phyloP scores from a whole-genome alignment of 805 yeast genomes.

The Wickerhamiella musiphila region DNA sequence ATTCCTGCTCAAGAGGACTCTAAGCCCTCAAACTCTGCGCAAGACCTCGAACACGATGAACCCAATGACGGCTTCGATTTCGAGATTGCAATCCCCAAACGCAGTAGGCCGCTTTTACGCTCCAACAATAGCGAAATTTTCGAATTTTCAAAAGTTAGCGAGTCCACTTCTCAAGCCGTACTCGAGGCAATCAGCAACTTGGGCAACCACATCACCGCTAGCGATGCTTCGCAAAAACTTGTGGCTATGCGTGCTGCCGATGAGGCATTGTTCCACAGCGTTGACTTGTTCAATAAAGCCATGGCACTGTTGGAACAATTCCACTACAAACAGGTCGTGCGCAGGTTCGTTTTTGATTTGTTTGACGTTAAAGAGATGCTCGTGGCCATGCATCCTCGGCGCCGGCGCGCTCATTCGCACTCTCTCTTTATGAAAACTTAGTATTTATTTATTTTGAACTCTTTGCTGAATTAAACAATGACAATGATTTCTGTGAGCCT shows the following conservation, averaged over 20 bases:
- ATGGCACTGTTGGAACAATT: constrained; percentile 36
- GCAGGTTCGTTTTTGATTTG: constrained; percentile 50
- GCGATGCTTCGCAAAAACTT: constrained; percentile 41
- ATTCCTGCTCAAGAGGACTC: not conserved
- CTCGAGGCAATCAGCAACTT: constrained; percentile 30
- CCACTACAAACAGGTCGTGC: constrained; percentile 41
- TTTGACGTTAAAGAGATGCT: constrained; percentile 26
- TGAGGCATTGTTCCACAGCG: constrained; percentile 37
- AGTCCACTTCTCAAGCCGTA: constrained; percentile 9
- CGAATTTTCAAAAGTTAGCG: constrained; percentile 5
- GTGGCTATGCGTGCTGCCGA: constrained; percentile 33
- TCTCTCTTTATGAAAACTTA: not conserved
- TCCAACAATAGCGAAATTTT: constrained; percentile 6
- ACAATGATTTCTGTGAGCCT: not conserved
- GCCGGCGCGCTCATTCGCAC: too few relatives aligned
- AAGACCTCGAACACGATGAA: not conserved
- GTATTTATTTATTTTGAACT: not conserved
- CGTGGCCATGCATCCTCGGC: too few relatives aligned
- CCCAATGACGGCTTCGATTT: constrained; percentile 1
- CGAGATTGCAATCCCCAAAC: not conserved
- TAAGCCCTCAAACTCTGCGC: not conserved
- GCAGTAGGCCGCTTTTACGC: constrained; percentile 3
- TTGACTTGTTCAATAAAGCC: constrained; percentile 36
- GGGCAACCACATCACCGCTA: constrained; percentile 36
- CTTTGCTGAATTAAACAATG: not conserved